A percentile compares a stretch with the other conserved stretches of the same genome.
phyloP scores from a whole-genome alignment of 2,329 filamentous ascomycete species.

The Penicillium sp. region DNA sequence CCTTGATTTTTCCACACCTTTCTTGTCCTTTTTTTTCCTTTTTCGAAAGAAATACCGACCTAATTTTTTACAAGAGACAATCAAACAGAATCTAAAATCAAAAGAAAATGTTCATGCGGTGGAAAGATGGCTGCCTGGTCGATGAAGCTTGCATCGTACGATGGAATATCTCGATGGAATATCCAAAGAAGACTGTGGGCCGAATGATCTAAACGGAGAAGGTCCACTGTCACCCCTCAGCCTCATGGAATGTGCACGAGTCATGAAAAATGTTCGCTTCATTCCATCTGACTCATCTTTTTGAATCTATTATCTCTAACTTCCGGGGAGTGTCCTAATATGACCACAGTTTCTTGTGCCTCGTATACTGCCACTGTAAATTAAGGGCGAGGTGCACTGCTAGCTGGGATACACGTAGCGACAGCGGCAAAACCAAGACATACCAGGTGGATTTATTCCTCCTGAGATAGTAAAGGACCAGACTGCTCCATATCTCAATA shows the following conservation, averaged over 20 bases:
- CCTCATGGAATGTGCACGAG: not conserved
- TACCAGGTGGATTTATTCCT: not conserved
- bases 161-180: not conserved
- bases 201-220: not conserved
- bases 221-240: not conserved
- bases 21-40: too few species aligned
- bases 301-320: too few species aligned
- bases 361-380: slow-evolving; percentile 36
- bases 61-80: too few species aligned
- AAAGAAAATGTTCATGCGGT: too few species aligned
- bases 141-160: too few species aligned
- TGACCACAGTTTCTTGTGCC: slow-evolving; percentile 36
- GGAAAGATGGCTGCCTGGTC: too few species aligned
- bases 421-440: not conserved
- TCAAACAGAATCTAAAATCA: too few species aligned
- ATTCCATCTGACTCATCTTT: not conserved
- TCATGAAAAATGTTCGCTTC: not conserved
- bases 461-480: not conserved
- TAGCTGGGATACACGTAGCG: not conserved
- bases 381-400: not conserved
- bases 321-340: not conserved
- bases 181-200: not conserved
- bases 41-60: too few species aligned
- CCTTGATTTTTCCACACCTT: too few species aligned
- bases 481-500: not conserved